These are phyloP conservation scores for Boletellus ananiceps DNA, from an alignment of 768 basidiomycete species.

Conservation along the genomic window DNA sequence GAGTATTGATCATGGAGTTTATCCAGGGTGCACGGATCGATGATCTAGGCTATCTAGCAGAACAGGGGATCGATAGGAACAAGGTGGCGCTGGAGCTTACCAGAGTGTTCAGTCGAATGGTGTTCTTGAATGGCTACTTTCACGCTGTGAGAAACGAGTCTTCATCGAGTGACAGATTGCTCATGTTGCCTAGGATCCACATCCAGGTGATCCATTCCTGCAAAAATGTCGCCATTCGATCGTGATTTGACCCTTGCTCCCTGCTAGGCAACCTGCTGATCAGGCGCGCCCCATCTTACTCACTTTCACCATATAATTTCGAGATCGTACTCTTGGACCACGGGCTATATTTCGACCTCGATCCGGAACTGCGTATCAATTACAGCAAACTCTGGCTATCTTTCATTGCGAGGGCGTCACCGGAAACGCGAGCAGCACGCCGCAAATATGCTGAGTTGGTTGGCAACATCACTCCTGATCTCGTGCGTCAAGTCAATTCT, in stretches of 20 bases:
- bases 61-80: constrained; percentile 85
- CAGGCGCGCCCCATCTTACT: constrained; percentile 56
- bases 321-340: constrained; percentile 95
- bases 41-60: constrained; percentile 77
- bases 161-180: constrained; percentile 4
- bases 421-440: constrained; percentile 59
- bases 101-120: constrained; percentile 91
- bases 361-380: constrained; percentile 71
- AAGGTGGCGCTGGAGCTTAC: constrained; percentile 88
- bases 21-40: constrained; percentile 88
- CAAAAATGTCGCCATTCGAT: constrained; percentile 1
- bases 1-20: constrained; percentile 93
- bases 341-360: constrained; percentile 90
- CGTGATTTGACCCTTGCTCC: neutral
- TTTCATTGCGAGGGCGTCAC: constrained; percentile 70
- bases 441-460: constrained; percentile 86
- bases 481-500: constrained; percentile 45
- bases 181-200: constrained; percentile 63
- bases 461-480: constrained; percentile 83
- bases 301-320: constrained; percentile 87
- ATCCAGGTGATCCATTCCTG: constrained; percentile 53
- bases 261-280: constrained; percentile 82
- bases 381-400: constrained; percentile 90
- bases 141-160: constrained; percentile 56
- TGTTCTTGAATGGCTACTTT: constrained; percentile 91